phyloP scores from a whole-genome alignment of 1,284 basidiomycete species.

The Ustilago tritici region DNA sequence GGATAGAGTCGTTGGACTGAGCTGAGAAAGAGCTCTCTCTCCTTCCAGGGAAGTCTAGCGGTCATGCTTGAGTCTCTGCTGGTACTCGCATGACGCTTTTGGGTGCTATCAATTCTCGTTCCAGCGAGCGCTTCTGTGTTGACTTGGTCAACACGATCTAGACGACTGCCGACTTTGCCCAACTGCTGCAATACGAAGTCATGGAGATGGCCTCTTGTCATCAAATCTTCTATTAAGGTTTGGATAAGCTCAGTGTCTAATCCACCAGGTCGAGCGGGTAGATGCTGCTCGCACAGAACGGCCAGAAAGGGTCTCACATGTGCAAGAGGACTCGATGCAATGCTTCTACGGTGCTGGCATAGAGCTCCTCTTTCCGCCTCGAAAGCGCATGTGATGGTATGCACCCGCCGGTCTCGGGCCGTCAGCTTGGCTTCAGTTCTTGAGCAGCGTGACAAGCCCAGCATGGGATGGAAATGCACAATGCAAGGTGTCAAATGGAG shows the following conservation, averaged over 20 bases:
- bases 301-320: constrained; percentile 13
- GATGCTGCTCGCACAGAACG: constrained; percentile 32
- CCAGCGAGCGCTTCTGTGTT: background rate
- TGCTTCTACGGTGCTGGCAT: background rate
- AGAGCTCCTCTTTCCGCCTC: background rate
- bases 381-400: background rate
- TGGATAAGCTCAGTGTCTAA: background rate
- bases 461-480: background rate
- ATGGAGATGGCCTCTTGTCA: too few species aligned
- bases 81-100: background rate
- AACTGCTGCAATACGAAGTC: too few species aligned
- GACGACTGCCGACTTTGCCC: constrained; percentile 3
- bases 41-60: background rate
- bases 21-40: background rate
- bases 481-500: background rate
- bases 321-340: background rate
- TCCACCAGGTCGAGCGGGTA: constrained; percentile 1
- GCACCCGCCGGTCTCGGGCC: background rate
- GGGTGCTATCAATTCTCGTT: background rate
- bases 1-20: constrained; percentile 1
- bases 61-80: background rate
- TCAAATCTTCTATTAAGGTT: background rate
- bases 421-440: background rate
- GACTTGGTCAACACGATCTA: constrained; percentile 22
- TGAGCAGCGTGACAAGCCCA: background rate